phyloP scores from a whole-genome alignment of 2,329 filamentous ascomycete genomes.

The Colletotrichum scovillei region DNA sequence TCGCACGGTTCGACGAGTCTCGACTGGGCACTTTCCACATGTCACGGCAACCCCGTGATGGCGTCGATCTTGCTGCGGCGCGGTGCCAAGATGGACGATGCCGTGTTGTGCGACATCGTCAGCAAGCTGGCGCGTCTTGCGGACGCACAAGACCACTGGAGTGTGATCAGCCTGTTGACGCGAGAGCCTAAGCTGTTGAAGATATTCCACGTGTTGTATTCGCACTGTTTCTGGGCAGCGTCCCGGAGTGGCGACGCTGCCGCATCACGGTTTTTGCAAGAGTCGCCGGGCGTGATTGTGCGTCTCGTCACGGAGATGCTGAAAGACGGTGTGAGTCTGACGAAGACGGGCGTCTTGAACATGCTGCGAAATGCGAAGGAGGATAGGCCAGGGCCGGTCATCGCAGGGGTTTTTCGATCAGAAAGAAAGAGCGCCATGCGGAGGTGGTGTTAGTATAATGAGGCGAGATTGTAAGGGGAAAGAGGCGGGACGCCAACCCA shows the following conservation, averaged over 20 bases:
- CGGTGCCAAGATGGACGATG: neutral
- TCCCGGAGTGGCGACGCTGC: neutral
- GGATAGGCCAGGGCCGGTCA: neutral
- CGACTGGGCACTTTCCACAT: neutral
- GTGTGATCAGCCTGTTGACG: neutral
- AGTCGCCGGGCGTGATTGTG: neutral
- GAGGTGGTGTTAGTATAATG: too few relatives aligned
- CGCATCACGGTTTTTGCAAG: neutral
- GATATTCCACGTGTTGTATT: neutral
- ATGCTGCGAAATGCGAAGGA: neutral
- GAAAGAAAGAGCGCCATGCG: too few relatives aligned
- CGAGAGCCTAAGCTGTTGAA: neutral
- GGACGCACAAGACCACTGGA: neutral
- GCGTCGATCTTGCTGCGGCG: neutral
- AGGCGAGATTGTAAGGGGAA: too few relatives aligned
- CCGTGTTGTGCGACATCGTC: neutral
- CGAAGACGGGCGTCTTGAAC: neutral
- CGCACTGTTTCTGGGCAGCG: neutral
- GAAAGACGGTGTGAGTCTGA: constrained; percentile 5
- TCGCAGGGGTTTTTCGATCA: neutral
- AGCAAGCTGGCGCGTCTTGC: neutral
- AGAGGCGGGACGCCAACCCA: too few relatives aligned
- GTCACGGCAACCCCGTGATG: neutral
- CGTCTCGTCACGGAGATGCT: neutral
- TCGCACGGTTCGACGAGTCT: neutral